Percentiles rank a stretch among this genome's conserved stretches.
Evolutionary conservation across 2,329 filamentous ascomycete species (phyloP).

Genomic region (Ophiostoma sp.): DNA sequence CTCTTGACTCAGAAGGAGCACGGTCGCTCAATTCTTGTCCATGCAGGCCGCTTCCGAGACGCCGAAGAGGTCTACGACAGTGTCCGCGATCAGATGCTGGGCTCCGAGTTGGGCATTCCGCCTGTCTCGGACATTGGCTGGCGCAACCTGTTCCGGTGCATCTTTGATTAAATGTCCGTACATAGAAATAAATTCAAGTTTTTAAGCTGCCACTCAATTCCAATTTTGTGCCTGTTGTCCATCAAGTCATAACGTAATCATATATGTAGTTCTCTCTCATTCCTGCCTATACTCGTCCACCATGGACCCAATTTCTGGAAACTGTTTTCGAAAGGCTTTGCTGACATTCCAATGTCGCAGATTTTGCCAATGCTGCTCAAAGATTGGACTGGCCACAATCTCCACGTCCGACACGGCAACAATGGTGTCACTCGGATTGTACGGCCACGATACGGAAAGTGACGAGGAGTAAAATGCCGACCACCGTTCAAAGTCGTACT

Average conservation of each 20-base stretch:
- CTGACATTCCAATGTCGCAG: neutral
- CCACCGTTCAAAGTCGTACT: slow-evolving; percentile 8
- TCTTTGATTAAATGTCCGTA: neutral
- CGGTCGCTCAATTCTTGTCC: slow-evolving; percentile 3
- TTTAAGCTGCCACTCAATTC: neutral
- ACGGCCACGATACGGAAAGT: neutral
- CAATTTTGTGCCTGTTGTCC: neutral
- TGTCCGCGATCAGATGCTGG: neutral
- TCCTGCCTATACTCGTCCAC: slow-evolving; percentile 6
- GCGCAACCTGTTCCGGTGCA: slow-evolving; percentile 3
- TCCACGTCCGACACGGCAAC: neutral
- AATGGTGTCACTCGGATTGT: slow-evolving; percentile 1
- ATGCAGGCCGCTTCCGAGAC: slow-evolving; percentile 4
- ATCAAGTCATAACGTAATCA: neutral
- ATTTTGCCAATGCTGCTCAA: slow-evolving; percentile 17
- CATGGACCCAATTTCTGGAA: neutral
- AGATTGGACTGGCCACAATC: slow-evolving; percentile 8
- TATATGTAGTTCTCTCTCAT: neutral
- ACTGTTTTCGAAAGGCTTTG: neutral
- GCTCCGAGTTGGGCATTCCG: neutral
- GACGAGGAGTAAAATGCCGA: slow-evolving; percentile 8
- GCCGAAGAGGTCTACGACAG: slow-evolving; percentile 8
- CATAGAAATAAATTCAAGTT: neutral
- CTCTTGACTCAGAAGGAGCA: neutral
- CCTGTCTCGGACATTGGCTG: slow-evolving; percentile 5